These are phyloP conservation scores for Fusarium veterinarium DNA, from an alignment of 2,329 filamentous ascomycete species.

Conservation along the genomic window DNA sequence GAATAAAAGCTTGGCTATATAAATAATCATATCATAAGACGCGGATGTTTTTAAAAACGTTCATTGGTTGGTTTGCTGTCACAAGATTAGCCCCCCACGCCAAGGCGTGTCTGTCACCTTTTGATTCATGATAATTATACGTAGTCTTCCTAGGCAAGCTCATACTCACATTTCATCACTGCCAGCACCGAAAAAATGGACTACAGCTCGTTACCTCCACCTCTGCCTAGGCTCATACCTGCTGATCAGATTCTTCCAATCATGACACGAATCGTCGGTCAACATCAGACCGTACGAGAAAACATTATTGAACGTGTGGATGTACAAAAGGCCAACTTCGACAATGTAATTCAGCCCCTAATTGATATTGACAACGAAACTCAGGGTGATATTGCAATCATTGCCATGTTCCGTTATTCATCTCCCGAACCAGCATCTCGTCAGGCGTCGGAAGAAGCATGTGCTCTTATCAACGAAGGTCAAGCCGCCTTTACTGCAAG, in stretches of 20 bases:
- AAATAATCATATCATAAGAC: too few species aligned
- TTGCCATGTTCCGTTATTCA: background rate
- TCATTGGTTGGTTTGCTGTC: too few species aligned
- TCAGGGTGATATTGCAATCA: background rate
- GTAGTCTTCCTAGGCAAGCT: too few species aligned
- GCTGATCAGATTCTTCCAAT: too few species aligned
- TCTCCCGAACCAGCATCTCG: rapidly evolving
- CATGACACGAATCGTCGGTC: background rate
- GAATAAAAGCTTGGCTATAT: too few species aligned
- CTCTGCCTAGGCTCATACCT: rapidly evolving
- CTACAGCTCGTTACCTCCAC: background rate
- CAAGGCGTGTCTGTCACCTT: too few species aligned
- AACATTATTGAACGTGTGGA: background rate
- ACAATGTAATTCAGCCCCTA: background rate
- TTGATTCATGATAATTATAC: too few species aligned
- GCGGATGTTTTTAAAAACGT: too few species aligned
- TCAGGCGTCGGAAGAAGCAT: background rate
- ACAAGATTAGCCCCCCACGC: too few species aligned
- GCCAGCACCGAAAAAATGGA: too few species aligned
- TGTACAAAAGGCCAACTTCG: rapidly evolving
- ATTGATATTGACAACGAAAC: background rate
- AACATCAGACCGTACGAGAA: background rate
- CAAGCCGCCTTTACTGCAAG: background rate
- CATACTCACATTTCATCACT: too few species aligned
- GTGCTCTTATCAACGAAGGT: background rate